These are phyloP conservation scores for Populus ilicifolia DNA, from an alignment of 345 rosid genomes.

Conservation along the genomic window DNA sequence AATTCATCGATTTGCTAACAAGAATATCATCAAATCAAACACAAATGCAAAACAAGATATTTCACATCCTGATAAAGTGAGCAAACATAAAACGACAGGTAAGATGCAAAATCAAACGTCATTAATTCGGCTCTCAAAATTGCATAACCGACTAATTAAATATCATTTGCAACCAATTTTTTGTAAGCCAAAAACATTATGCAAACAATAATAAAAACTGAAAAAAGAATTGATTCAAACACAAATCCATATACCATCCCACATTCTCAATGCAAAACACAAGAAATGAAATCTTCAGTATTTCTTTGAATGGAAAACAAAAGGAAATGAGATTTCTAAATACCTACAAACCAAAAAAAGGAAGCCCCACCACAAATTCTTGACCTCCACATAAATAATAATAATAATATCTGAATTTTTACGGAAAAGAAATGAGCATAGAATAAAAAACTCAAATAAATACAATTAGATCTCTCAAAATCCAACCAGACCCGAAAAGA, in stretches of 20 bases:
- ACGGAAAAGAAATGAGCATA: neutral
- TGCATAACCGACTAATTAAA: neutral
- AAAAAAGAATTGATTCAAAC: neutral
- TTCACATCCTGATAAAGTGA: neutral
- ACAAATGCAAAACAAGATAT: neutral
- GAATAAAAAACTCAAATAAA: neutral
- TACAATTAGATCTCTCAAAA: slow-evolving; percentile 8
- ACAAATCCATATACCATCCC: neutral
- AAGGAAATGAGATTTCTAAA: neutral
- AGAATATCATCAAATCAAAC: neutral
- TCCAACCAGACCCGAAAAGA: neutral
- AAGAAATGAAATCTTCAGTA: neutral
- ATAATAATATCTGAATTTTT: neutral
- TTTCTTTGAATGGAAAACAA: neutral
- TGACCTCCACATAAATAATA: neutral
- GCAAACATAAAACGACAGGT: neutral
- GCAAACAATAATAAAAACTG: neutral
- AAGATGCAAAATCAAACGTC: neutral
- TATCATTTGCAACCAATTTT: neutral
- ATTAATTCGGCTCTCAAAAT: neutral
- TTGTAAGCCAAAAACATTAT: neutral
- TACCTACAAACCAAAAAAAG: neutral
- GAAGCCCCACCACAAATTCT: neutral
- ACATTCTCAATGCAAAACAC: neutral
- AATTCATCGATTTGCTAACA: neutral